These are phyloP conservation scores for Cyclotella choctawhatcheeana DNA, from an alignment of 108 stramenopile genomes.

Conservation along the genomic window DNA sequence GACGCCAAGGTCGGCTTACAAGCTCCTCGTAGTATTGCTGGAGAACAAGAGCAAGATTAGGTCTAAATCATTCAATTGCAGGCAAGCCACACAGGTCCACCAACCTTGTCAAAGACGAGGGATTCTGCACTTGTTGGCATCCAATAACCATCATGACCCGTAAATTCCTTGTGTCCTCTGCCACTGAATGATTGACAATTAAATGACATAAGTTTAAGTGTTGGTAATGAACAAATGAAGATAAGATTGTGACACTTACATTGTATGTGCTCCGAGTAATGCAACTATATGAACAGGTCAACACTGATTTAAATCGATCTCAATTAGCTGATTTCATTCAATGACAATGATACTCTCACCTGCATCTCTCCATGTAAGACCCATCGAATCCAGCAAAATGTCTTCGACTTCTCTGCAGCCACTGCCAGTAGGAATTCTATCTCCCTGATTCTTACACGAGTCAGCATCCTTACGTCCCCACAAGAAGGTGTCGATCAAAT, in stretches of 20 bases:
- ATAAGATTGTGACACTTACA: not conserved
- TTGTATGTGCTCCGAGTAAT: slow-evolving; percentile 33
- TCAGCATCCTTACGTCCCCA: slow-evolving; percentile 28
- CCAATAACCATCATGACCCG: slow-evolving; percentile 53
- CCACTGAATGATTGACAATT: too few relatives aligned
- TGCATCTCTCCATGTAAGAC: slow-evolving; percentile 35
- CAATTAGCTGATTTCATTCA: too few relatives aligned
- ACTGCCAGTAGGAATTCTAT: slow-evolving; percentile 19
- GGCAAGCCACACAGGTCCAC: too few relatives aligned
- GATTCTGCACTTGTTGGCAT: slow-evolving; percentile 15
- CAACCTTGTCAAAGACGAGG: slow-evolving; percentile 44
- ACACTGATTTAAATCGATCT: too few relatives aligned
- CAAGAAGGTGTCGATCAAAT: slow-evolving; percentile 28
- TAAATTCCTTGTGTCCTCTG: not conserved
- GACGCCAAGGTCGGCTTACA: slow-evolving; percentile 28
- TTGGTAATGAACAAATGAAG: not conserved
- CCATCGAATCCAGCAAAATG: slow-evolving; percentile 28
- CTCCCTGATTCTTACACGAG: not conserved
- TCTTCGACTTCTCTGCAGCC: slow-evolving; percentile 20
- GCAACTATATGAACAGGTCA: too few relatives aligned
- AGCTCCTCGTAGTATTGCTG: slow-evolving; percentile 46
- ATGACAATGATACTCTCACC: too few relatives aligned
- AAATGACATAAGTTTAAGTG: not conserved
- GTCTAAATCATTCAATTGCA: too few relatives aligned
- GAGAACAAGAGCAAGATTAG: too few relatives aligned